Conservation (phyloP, 2,329 filamentous ascomycete genomes). For the Xylariaceae sp. region DNA sequence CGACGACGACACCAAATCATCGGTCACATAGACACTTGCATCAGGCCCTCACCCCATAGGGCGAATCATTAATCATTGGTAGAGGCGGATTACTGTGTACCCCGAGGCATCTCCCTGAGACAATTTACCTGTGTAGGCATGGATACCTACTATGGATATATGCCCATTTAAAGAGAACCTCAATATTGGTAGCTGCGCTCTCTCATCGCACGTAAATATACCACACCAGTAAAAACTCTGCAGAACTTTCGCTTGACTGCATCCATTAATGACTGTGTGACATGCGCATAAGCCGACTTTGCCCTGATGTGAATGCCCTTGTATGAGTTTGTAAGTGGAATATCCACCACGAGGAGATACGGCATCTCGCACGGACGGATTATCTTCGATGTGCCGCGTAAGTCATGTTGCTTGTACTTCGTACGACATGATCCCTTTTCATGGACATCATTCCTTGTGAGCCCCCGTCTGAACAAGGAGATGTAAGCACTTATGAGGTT, state of each 20-base stretch:
- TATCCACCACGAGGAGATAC: not conserved
- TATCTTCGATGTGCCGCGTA: too few relatives aligned
- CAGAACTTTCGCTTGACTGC: not conserved
- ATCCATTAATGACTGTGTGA: not conserved
- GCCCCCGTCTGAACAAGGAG: too few relatives aligned
- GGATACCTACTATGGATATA: slow-evolving; percentile 15
- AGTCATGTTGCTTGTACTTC: too few relatives aligned
- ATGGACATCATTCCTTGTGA: too few relatives aligned
- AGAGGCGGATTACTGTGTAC: slow-evolving; percentile 25
- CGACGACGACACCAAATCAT: slow-evolving; percentile 3
- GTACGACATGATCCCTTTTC: too few relatives aligned
- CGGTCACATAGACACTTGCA: slow-evolving; percentile 14
- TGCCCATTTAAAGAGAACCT: slow-evolving; percentile 13
- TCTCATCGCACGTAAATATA: slow-evolving; percentile 22
- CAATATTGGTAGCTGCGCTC: slow-evolving; percentile 18
- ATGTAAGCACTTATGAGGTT: too few relatives aligned
- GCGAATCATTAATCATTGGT: slow-evolving; percentile 24
- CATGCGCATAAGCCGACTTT: not conserved
- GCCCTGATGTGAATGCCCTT: not conserved
- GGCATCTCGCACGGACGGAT: too few relatives aligned
- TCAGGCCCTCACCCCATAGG: slow-evolving; percentile 13
- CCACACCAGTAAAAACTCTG: slow-evolving; percentile 12
- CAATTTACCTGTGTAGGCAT: not conserved
- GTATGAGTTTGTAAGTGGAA: not conserved
- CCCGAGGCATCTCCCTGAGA: slow-evolving; percentile 8